phyloP scores from a whole-genome alignment of 2,329 filamentous ascomycete species.

The Colletotrichum sp. region DNA sequence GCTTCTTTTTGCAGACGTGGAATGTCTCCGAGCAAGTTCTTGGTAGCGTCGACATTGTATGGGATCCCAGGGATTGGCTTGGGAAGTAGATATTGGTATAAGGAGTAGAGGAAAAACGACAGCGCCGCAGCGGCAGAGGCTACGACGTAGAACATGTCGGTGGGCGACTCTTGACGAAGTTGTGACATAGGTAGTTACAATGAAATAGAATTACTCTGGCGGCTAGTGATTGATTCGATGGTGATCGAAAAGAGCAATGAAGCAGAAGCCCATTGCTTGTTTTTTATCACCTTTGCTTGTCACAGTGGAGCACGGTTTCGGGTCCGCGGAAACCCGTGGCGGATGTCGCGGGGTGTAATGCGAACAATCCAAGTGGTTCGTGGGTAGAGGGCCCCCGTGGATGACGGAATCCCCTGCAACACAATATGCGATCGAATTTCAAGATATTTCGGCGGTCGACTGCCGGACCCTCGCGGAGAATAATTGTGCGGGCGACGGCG shows the following conservation, averaged over 20 bases:
- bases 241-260: not conserved
- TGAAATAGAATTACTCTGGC: no score
- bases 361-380: not conserved
- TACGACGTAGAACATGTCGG: not conserved
- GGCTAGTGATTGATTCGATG: not conserved
- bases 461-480: not conserved
- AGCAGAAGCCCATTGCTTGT: not conserved
- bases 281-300: not conserved
- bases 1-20: not conserved
- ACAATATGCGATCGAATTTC: not conserved
- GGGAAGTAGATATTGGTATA: not conserved
- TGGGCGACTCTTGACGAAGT: accelerated
- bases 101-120: not conserved
- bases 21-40: not conserved
- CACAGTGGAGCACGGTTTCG: not conserved
- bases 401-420: not conserved
- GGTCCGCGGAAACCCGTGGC: not conserved
- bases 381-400: not conserved
- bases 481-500: not conserved
- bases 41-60: not conserved
- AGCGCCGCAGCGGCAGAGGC: not conserved
- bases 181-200: no score
- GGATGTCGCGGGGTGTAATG: not conserved
- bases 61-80: not conserved
- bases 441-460: not conserved